Evolutionary conservation across 176 grass and related monocot species (phyloP).

Genomic region (Cocos nucifera): DNA sequence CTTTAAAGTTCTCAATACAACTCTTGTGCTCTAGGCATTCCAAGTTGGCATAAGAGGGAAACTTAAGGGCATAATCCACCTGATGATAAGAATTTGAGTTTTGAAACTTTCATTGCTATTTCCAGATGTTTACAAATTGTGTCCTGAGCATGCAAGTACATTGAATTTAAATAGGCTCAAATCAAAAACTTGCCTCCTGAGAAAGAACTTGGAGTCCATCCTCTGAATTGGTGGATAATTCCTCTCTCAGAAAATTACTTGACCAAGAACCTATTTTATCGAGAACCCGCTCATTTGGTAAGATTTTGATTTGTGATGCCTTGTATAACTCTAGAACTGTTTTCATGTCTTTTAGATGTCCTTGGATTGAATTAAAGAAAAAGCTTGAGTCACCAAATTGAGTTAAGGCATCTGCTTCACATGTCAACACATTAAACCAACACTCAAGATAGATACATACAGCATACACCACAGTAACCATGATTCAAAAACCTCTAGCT

Average conservation of each 20-base stretch:
- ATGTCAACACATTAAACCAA: not conserved
- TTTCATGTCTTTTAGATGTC: conserved; percentile 58
- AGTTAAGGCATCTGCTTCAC: conserved; percentile 37
- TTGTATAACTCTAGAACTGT: conserved; percentile 63
- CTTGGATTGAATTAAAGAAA: conserved; percentile 52
- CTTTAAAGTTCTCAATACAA: conserved; percentile 56
- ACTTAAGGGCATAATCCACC: conserved; percentile 51
- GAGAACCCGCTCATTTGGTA: conserved; percentile 37
- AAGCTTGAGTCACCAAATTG: conserved; percentile 27
- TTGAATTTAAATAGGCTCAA: not conserved
- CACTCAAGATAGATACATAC: too few species aligned
- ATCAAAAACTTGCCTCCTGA: conserved; percentile 31
- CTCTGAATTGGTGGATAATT: conserved; percentile 16
- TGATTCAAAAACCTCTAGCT: too few species aligned
- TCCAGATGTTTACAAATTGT: not conserved
- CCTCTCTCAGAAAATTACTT: conserved; percentile 39
- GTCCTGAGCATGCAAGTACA: too few species aligned
- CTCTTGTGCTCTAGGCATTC: conserved; percentile 68
- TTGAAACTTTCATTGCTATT: not conserved
- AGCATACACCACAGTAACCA: too few species aligned
- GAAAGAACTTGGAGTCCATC: conserved; percentile 2
- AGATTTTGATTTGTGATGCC: conserved; percentile 60
- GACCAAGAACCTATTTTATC: conserved; percentile 60
- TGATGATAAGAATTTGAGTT: conserved; percentile 20
- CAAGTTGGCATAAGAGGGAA: conserved; percentile 55